Base-by-base conservation (phyloP, 768 basidiomycete genomes). In the Dendrothele bispora region DNA sequence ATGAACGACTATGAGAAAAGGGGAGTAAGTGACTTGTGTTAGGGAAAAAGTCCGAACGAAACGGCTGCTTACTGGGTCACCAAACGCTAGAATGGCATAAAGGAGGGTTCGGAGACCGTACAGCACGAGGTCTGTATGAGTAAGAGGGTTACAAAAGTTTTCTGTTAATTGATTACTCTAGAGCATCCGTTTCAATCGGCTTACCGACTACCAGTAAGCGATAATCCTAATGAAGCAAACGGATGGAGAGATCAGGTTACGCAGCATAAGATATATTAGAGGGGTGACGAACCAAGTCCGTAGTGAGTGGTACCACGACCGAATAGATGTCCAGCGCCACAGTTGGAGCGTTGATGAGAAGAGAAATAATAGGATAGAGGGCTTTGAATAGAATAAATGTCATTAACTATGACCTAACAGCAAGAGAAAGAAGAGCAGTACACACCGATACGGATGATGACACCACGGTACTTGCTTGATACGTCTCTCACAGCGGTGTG, bases 301-400 rank as follows among this genome's bases (percentile, higher is more conserved):
- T 48, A 35, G 56, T 46, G 5, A 56, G 30, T 20, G 51, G 51
- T 8, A 43, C 29, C 3, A 61, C 49, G 28, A 55, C 53, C 24
- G 48, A 27, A 43, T 55, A 26, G 42, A 63, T 49, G 42, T 61
- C 61, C 5, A 63, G 35, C 15, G 52, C 50, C 18, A 52, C 48
- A 10, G 58, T 55, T 11, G 55, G 43, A 32, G 51, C 54, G 46
- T 61, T 61, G 34, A 60, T 32, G 18, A 56, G 24, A 6, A 53
- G 39, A 1, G 60, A 61, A 20, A 61, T 41, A n/a, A 63, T 55
- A 2, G 61, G 60, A 26, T 63, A 63, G 10, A 63, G 49, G 8
- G 35, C 49, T 56, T 15, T 22, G 17, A 49, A 42, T 36, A 21
- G n/a, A 21, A 7, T n/a, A n/a, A n/a, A n/a, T n/a, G n/a, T n/a